Evolutionary conservation across 805 yeast genomes (phyloP), one percentile per base, ranked within the genome.

Genomic region (Wickerhamiella azymoides): DNA sequence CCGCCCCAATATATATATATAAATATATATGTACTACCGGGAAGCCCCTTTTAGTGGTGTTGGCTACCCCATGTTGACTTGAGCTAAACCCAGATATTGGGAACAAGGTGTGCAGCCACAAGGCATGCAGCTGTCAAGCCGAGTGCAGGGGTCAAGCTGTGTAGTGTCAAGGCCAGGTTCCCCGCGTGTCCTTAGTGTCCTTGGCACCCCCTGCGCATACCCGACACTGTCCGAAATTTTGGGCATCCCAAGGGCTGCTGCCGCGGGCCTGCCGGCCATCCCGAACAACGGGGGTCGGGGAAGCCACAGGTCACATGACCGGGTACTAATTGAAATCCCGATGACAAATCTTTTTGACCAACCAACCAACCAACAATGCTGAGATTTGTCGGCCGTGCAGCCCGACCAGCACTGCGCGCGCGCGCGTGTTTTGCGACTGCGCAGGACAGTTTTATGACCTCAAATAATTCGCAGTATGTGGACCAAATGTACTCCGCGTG

Each of bases 401-500:
- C 47, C 14, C 42, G 39, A 4, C 39, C 43, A 17, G 26, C 33
- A 24, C 33, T 38, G 25, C 25, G 35, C 17, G 28, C 38, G 27
- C 47, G 47, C 27, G 51, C 52, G n/a, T 36, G 39, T 16, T 54
- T 54, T 27, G 36, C 56, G 18, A 47, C 58, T 9, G 59, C 49
- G 28, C 55, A 56, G 48, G 98, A 92, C 67, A 72, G 77, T 36
- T 92, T 92, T 65, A 67, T 88, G 55, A 83, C 82, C 55, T 76
- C 92, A 49, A 77, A 78, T 62, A 84, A 84, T 65, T 92, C 95
- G 52, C 78, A 79, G 58, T 92, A 92, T 66, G 83, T 92, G 57
- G 99, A 92, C 65, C 96, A 92, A 70, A 92, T 92, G 99, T 92
- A 86, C 66, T 77, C 77, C 52, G 88, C 94, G 43, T 92, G 97